Evolutionary conservation across 2,329 filamentous ascomycete species (phyloP).

Genomic region (Fusarium cyanostomum): DNA sequence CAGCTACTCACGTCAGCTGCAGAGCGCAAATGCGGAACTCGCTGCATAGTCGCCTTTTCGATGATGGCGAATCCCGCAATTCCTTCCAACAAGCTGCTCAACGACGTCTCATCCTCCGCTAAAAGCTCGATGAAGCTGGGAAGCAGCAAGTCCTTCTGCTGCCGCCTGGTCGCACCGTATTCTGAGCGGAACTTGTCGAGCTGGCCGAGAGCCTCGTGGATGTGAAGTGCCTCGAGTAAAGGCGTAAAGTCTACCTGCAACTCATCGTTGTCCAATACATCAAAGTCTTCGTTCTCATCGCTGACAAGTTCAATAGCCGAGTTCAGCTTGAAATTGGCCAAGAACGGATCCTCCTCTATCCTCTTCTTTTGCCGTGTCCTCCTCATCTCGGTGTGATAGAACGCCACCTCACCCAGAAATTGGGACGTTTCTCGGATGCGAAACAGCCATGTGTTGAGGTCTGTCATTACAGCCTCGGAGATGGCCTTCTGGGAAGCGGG

Average conservation of each 20-base stretch:
- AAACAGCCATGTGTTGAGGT: conserved; percentile 96
- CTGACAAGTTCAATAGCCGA: conserved; percentile 95
- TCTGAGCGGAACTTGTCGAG: conserved; percentile 90
- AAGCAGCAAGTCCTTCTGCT: conserved; percentile 90
- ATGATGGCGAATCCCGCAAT: conserved; percentile 97
- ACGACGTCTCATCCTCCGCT: conserved; percentile 82
- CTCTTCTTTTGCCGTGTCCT: conserved; percentile 85
- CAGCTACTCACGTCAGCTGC: conserved; percentile 75
- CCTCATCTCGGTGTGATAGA: conserved; percentile 93
- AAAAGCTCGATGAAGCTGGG: conserved; percentile 79
- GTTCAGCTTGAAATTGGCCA: conserved; percentile 89
- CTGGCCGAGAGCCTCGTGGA: conserved; percentile 92
- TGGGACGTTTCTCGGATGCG: conserved; percentile 95
- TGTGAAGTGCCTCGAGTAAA: conserved; percentile 93
- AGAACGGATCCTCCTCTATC: conserved; percentile 76
- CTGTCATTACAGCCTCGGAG: conserved; percentile 95
- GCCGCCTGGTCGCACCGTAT: conserved; percentile 89
- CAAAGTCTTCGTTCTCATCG: conserved; percentile 94
- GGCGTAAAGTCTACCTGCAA: conserved; percentile 94
- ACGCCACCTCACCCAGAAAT: conserved; percentile 93
- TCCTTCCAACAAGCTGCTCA: conserved; percentile 92
- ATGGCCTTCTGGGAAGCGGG: conserved; percentile 92
- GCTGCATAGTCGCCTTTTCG: conserved; percentile 91
- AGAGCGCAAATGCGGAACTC: conserved; percentile 83
- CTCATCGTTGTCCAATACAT: conserved; percentile 94